phyloP scores from a whole-genome alignment of 768 basidiomycete genomes.

The Collybia sordida region DNA sequence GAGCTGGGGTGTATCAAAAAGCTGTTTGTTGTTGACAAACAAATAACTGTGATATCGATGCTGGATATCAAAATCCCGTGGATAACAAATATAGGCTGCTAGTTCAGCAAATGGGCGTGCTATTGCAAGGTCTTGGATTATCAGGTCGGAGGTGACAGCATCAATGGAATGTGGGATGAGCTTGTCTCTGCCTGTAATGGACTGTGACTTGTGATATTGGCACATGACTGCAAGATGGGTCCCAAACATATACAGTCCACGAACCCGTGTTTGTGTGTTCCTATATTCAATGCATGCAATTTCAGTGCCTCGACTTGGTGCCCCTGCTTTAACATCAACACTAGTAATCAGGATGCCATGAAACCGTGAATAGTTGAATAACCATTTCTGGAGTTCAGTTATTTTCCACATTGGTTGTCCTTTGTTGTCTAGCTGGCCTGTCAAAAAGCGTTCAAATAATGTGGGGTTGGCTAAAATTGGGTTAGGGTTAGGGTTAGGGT shows the following conservation, averaged over 20 bases:
- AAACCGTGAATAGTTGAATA: too few species aligned
- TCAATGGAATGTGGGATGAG: constrained; percentile 26
- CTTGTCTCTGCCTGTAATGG: constrained; percentile 13
- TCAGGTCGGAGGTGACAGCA: constrained; percentile 18
- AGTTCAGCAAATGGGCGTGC: constrained; percentile 15
- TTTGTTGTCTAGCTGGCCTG: not conserved
- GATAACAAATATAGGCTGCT: not conserved
- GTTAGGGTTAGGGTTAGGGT: too few species aligned
- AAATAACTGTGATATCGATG: constrained; percentile 8
- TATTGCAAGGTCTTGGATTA: constrained; percentile 24
- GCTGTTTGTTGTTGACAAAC: constrained; percentile 17
- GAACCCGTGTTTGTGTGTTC: constrained; percentile 6
- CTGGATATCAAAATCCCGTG: not conserved
- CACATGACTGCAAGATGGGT: constrained; percentile 12
- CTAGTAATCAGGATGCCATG: too few species aligned
- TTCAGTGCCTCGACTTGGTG: too few species aligned
- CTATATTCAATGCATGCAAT: constrained; percentile 1
- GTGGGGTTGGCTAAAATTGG: not conserved
- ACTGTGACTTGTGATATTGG: constrained; percentile 15
- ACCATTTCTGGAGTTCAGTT: not conserved
- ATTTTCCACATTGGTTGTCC: constrained; percentile 14
- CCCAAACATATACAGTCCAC: constrained; percentile 14
- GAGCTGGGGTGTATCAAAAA: constrained; percentile 10
- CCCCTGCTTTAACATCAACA: too few species aligned
- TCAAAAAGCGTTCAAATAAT: not conserved